Conservation (phyloP, 139 green algal genomes). For the Gonium pectorale region DNA sequence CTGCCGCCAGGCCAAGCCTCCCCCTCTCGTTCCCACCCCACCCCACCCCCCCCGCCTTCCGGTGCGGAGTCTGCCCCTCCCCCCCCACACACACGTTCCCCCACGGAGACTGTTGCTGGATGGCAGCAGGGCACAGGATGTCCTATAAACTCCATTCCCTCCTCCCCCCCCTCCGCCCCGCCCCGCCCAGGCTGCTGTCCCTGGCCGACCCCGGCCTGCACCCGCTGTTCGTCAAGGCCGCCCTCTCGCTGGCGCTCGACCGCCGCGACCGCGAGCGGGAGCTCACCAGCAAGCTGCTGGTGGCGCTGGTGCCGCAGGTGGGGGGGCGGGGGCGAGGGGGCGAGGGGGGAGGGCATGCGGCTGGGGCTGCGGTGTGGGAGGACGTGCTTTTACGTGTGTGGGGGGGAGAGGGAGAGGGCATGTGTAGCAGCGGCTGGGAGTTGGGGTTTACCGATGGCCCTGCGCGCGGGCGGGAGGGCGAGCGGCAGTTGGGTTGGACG, state of each 20-base stretch:
- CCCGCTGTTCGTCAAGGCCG: constrained; percentile 93
- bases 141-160: neutral
- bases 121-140: neutral
- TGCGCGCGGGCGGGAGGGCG: too few species aligned
- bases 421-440: neutral
- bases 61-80: too few species aligned
- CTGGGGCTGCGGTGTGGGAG: too few species aligned
- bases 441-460: too few species aligned
- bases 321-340: constrained; percentile 27
- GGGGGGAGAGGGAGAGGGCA: too few species aligned
- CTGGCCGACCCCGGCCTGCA: constrained; percentile 88
- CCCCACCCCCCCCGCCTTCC: too few species aligned
- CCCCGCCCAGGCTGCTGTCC: constrained; percentile 65
- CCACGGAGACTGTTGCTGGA: too few species aligned
- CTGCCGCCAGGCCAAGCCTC: too few species aligned
- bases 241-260: constrained; percentile 87
- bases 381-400: too few species aligned
- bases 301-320: constrained; percentile 71
- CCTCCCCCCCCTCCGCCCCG: neutral
- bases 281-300: constrained; percentile 82
- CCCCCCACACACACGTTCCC: too few species aligned
- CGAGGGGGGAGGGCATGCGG: neutral
- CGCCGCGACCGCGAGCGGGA: constrained; percentile 88
- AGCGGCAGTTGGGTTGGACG: too few species aligned
- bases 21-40: too few species aligned